Conservation (phyloP, 371 early-diverging fungal genomes). For the Coemansia linderi region DNA sequence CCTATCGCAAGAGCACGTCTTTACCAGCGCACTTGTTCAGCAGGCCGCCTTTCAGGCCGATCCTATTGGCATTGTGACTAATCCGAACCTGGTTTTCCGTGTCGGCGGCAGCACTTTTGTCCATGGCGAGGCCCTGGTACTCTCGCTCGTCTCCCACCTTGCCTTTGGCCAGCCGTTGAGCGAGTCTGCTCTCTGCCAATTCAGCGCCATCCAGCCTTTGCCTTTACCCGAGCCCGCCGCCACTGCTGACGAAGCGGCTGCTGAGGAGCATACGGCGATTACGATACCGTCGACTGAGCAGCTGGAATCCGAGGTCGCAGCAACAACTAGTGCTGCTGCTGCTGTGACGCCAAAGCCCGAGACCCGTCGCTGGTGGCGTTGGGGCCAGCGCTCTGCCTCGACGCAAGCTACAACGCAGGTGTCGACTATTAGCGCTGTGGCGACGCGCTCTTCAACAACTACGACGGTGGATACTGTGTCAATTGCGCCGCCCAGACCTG, state of each 20-base stretch:
- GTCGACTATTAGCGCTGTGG: conserved; percentile 3
- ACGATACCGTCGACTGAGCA: not conserved
- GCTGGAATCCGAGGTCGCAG: not conserved
- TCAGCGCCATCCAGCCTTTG: not conserved
- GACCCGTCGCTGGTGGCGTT: conserved; percentile 44
- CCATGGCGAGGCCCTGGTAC: conserved; percentile 55
- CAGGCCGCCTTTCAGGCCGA: conserved; percentile 65
- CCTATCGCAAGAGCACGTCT: conserved; percentile 61
- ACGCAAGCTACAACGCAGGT: conserved; percentile 11
- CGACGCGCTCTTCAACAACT: not conserved
- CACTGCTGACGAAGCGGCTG: not conserved
- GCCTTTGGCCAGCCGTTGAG: conserved; percentile 53
- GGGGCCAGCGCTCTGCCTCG: conserved; percentile 34
- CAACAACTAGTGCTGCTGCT: conserved; percentile 7
- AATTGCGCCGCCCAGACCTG: not conserved
- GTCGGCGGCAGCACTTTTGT: conserved; percentile 61
- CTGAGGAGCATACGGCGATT: not conserved
- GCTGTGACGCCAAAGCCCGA: not conserved
- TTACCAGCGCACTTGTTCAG: conserved; percentile 54
- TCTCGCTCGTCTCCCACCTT: conserved; percentile 54
- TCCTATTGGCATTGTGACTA: conserved; percentile 63
- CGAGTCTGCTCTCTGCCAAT: conserved; percentile 22
- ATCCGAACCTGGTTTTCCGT: conserved; percentile 68
- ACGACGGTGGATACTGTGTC: not conserved
- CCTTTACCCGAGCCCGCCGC: not conserved